Base-by-base conservation (phyloP, 768 basidiomycete genomes). In the Sistotremastrum suecicum region DNA sequence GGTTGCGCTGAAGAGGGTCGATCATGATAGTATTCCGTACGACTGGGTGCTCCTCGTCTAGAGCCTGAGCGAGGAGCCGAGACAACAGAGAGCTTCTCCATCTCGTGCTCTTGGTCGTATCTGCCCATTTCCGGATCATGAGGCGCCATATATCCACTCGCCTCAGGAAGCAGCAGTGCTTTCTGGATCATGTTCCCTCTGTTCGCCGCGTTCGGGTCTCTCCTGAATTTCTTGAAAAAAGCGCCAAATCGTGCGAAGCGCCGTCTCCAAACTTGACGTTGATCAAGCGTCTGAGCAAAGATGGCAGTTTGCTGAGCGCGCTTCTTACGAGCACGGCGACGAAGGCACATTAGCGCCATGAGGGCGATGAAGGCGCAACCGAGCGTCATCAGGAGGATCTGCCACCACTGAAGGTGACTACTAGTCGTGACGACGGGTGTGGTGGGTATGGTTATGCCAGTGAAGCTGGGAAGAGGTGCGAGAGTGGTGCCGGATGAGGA, bases 361-460 rank as follows among this genome's bases (percentile, higher is more conserved):
- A 86, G 47, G 57, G 85, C 78, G 61, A 88, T 78, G 61, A 88
- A 83, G 10, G 79, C 78, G 56, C 80, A 82, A 7, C 86, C 83
- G 35, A 87, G 72, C 0, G 78, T 67, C 82, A 88, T 88, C 46
- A 88, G 72, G 46, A 88, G 65, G 52, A 88, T 86, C 63, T 89
- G 70, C 84, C 85, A 88, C 85, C 86, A 88, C 48, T 66, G 63
- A 6, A 87, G 64, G 28, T 66, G 53, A 30, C 64, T 66, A 20
- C 55, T 58, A 12, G 47, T 53, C 30, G 45, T 55, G 11, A 53
- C 60, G 43, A 45, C 49, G 31, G 60, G 54, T 4, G 53, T 48
- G 2, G 69, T 70, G 0, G 82, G 80, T n/a, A 70, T 62, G 38
- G 69, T 58, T 48, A 80, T 59, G 30, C 82, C 80, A 1, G 78